Conservation (phyloP, 208 protist species). For the Crithidia thermophila region DNA sequence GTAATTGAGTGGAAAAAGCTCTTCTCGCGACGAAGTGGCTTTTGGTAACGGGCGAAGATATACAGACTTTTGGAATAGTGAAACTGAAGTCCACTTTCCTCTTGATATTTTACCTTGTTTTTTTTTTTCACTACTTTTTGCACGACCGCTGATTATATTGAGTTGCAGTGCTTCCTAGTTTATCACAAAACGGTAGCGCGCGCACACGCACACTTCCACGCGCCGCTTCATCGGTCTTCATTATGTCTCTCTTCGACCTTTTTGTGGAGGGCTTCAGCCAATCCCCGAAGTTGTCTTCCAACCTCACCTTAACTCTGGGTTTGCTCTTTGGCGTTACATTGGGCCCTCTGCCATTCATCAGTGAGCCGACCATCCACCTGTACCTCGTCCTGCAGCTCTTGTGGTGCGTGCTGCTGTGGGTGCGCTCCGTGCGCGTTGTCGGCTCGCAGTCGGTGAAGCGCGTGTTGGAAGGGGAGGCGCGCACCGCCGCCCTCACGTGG, state of each 20-base stretch:
- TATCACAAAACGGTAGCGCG: no score
- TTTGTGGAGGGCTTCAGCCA: slow-evolving; percentile 17
- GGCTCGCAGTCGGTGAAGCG: slow-evolving; percentile 20
- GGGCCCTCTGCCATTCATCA: neutral
- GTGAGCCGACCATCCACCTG: neutral
- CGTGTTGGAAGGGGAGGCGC: neutral
- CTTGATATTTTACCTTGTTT: no score
- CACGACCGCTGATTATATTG: no score
- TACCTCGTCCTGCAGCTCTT: slow-evolving; percentile 19
- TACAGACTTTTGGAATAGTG: no score
- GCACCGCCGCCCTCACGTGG: slow-evolving; percentile 6
- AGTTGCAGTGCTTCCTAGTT: no score
- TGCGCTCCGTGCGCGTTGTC: slow-evolving; percentile 11
- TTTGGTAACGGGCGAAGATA: no score
- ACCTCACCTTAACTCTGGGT: neutral
- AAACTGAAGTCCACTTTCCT: no score
- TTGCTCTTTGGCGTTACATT: neutral
- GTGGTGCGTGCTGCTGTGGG: slow-evolving; percentile 22
- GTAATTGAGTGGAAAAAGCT: no score
- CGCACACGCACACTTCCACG: no score
- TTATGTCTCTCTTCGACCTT: slow-evolving; percentile 6
- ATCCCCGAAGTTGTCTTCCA: neutral
- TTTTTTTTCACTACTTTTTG: no score
- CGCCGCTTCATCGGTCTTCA: no score
- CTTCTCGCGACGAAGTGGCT: no score